These are phyloP conservation scores for Chamaecrista fasciculata DNA, from an alignment of 306 rosid species.

Conservation along the genomic window DNA sequence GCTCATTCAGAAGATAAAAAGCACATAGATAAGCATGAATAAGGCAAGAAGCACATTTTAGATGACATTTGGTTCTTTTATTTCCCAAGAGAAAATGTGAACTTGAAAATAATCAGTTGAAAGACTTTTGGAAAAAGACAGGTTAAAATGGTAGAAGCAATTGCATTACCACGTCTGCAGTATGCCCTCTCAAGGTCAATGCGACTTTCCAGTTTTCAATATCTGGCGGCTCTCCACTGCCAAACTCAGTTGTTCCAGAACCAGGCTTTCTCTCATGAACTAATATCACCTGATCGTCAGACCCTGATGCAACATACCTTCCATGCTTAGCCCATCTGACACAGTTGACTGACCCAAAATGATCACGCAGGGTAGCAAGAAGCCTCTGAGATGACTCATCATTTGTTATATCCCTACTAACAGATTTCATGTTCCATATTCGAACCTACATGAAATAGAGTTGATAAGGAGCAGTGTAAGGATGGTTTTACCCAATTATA, in stretches of 20 bases:
- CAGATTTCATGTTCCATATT: slow-evolving; percentile 95
- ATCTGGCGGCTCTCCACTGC: slow-evolving; percentile 94
- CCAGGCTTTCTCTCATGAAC: slow-evolving; percentile 98
- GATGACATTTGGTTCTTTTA: slow-evolving; percentile 7
- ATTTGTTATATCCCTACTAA: slow-evolving; percentile 51
- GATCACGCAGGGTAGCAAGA: slow-evolving; percentile 96
- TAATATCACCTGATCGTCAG: slow-evolving; percentile 92
- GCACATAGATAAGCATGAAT: slow-evolving; percentile 8
- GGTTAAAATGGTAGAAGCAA: slow-evolving; percentile 35
- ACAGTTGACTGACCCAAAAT: slow-evolving; percentile 96
- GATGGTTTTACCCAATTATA: neutral
- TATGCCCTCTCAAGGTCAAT: slow-evolving; percentile 91
- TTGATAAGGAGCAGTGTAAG: neutral
- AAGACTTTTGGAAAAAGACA: slow-evolving; percentile 3
- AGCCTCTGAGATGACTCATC: slow-evolving; percentile 77
- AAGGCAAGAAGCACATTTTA: neutral
- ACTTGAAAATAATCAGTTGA: neutral
- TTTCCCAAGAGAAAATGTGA: slow-evolving; percentile 17
- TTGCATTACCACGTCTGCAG: slow-evolving; percentile 96
- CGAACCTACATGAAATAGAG: slow-evolving; percentile 66
- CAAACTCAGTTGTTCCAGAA: slow-evolving; percentile 91
- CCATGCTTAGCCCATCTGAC: slow-evolving; percentile 99
- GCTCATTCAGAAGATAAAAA: slow-evolving; percentile 21
- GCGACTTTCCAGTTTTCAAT: slow-evolving; percentile 94
- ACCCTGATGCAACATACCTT: slow-evolving; percentile 86